phyloP scores from a whole-genome alignment of 2,329 filamentous ascomycete species.

The Rutstroemia sydowiana region DNA sequence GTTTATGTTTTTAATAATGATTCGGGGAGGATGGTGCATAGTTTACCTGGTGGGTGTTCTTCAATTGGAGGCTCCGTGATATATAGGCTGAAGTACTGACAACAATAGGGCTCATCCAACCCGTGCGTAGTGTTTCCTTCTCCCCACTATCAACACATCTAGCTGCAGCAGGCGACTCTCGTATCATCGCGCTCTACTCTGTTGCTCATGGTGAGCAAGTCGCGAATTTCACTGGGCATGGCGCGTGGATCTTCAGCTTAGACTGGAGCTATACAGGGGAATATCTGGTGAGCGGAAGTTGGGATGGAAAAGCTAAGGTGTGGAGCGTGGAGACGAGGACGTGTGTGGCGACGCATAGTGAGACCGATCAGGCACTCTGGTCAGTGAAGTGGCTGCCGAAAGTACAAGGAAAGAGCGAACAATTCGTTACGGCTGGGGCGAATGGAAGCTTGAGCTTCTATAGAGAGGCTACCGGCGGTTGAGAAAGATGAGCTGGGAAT shows the following conservation, averaged over 20 bases:
- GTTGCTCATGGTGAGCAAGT: conserved; percentile 89
- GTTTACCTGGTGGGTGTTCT: conserved; percentile 58
- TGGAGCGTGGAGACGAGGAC: conserved; percentile 80
- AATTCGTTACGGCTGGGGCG: conserved; percentile 73
- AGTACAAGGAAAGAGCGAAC: conserved; percentile 48
- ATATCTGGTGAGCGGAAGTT: conserved; percentile 77
- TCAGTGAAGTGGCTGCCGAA: conserved; percentile 78
- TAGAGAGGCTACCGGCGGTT: conserved; percentile 66
- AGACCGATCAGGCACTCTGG: conserved; percentile 82
- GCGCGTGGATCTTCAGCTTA: conserved; percentile 81
- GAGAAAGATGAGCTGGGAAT: background rate
- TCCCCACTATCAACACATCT: conserved; percentile 78
- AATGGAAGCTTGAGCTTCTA: conserved; percentile 75
- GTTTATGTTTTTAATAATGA: conserved; percentile 96
- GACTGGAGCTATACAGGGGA: conserved; percentile 94
- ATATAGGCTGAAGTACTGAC: conserved; percentile 16
- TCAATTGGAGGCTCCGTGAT: background rate
- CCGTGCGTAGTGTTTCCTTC: conserved; percentile 79
- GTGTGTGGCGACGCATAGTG: conserved; percentile 90
- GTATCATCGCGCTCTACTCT: conserved; percentile 86
- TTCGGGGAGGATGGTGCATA: conserved; percentile 76
- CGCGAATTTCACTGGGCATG: conserved; percentile 71
- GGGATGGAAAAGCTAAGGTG: conserved; percentile 92
- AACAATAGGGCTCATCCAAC: conserved; percentile 66
- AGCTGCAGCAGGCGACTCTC: conserved; percentile 83